Evolutionary conservation across 2,329 filamentous ascomycete species (phyloP).

Genomic region (Rugonectria rugulosa): DNA sequence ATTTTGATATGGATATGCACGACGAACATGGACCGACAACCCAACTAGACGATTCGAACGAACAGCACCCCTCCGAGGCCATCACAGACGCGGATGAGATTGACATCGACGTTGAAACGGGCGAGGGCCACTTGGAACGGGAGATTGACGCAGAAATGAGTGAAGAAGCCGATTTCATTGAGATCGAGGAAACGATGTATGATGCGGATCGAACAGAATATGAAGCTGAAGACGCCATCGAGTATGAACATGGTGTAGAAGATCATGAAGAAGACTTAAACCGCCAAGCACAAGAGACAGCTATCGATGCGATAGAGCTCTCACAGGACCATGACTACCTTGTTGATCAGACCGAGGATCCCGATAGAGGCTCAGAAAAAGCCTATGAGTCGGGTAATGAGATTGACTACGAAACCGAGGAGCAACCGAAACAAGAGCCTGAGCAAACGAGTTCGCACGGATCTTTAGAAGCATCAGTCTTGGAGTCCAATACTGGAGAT

Average conservation of each 20-base stretch:
- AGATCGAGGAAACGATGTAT: constrained; percentile 18
- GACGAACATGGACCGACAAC: constrained; percentile 30
- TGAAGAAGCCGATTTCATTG: constrained; percentile 32
- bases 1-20: constrained; percentile 48
- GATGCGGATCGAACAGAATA: constrained; percentile 14
- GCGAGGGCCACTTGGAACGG: constrained; percentile 25
- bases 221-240: constrained; percentile 14
- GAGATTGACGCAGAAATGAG: constrained; percentile 31
- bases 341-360: neutral
- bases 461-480: constrained; percentile 2
- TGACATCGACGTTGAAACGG: constrained; percentile 29
- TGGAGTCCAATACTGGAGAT: constrained; percentile 19
- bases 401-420: constrained; percentile 42
- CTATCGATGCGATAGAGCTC: constrained; percentile 11
- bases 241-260: constrained; percentile 18
- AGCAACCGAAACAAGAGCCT: constrained; percentile 23
- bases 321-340: constrained; percentile 9
- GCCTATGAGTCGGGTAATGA: constrained; percentile 33
- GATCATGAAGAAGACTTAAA: constrained; percentile 12
- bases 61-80: constrained; percentile 12
- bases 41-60: neutral
- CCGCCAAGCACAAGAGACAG: constrained; percentile 2
- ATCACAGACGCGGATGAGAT: constrained; percentile 26
- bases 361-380: constrained; percentile 15
- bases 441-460: constrained; percentile 2